Evolutionary conservation across 768 basidiomycete species (phyloP), one percentile per base, ranked within the genome.

Genomic region (Boletus rubescentipes): DNA sequence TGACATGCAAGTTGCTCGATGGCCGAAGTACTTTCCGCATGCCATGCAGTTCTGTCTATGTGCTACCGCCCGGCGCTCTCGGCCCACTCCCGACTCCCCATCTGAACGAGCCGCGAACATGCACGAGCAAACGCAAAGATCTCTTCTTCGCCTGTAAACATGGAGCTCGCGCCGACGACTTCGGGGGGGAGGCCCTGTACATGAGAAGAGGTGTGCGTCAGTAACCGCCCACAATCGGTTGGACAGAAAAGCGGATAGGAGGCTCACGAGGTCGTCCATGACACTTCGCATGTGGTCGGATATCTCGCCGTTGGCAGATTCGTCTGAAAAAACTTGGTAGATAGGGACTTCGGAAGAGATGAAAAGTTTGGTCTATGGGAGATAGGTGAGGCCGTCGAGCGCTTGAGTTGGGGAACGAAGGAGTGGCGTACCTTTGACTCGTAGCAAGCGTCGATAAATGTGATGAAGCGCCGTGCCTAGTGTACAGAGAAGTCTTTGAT

Each of bases 91-190:
- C 79, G 87, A 66, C 91, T 93, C 15, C 93, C 92, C 91, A 93
- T 93, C 69, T 93, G 83, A 41, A 91, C 88, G 16, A 93, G 75
- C 40, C 92, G 79, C 21, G 89, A 92, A 65, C 91, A 93, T 18
- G 95, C 95, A 34, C 97, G 82, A 11, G 93, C 94, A 69, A 98
- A 99, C 0, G 97, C 97, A 67, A 99, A 99, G 0, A 98, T 68
- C 71, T 98, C 97, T 70, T 98, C 97, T 64, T 98, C 95, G 4
- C 96, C 95, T 0, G 87, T 88, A 67, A 98, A 98, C 76, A 99
- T 89, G 39, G 93, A 88, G 57, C 89, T 92, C 2, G 79, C 76
- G 32, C 93, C 91, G 16, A 96, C 88, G 18, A 81, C 73, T 29
- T 93, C 85, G 21, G 79, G 79, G 1, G 88, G 79, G 1, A 98